Evolutionary conservation across 345 rosid species (phyloP).

Genomic region (Draba incana): DNA sequence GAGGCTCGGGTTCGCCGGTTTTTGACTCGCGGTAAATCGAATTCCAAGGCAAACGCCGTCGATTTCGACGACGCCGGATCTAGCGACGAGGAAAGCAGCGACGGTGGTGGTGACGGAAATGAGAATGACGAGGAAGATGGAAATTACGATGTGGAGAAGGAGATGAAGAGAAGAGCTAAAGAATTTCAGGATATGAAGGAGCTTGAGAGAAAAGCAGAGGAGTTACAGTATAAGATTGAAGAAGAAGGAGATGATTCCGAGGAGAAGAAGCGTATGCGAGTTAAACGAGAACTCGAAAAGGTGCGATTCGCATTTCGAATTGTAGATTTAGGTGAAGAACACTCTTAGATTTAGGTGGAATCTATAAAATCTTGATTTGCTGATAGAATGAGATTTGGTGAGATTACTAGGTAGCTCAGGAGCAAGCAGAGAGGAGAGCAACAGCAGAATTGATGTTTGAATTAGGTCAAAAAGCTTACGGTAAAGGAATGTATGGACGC

Average conservation of each 20-base stretch:
- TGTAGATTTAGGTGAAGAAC: neutral
- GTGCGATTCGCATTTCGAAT: slow-evolving; percentile 31
- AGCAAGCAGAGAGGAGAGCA: slow-evolving; percentile 88
- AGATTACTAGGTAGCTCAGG: slow-evolving; percentile 76
- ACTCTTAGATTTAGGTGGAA: neutral
- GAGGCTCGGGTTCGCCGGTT: slow-evolving; percentile 52
- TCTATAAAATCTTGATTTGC: neutral
- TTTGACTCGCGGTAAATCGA: slow-evolving; percentile 58
- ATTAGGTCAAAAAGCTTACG: slow-evolving; percentile 91
- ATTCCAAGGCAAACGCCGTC: slow-evolving; percentile 69
- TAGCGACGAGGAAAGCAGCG: slow-evolving; percentile 55
- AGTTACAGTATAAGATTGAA: slow-evolving; percentile 65
- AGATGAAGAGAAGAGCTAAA: slow-evolving; percentile 72
- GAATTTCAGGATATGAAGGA: slow-evolving; percentile 85
- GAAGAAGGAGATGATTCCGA: slow-evolving; percentile 71
- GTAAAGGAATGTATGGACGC: slow-evolving; percentile 87
- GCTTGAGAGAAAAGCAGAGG: slow-evolving; percentile 88
- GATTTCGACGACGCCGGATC: slow-evolving; percentile 65
- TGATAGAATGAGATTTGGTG: slow-evolving; percentile 29
- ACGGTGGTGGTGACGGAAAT: slow-evolving; percentile 49
- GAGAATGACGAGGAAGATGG: slow-evolving; percentile 54
- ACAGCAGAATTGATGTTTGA: slow-evolving; percentile 95
- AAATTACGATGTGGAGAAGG: slow-evolving; percentile 66
- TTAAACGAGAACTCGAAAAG: slow-evolving; percentile 87
- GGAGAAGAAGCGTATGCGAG: slow-evolving; percentile 84